Percentiles rank a stretch among this genome's conserved stretches.
Evolutionary conservation across 2,329 filamentous ascomycete genomes (phyloP).

Genomic region (Cordyceps javanica): DNA sequence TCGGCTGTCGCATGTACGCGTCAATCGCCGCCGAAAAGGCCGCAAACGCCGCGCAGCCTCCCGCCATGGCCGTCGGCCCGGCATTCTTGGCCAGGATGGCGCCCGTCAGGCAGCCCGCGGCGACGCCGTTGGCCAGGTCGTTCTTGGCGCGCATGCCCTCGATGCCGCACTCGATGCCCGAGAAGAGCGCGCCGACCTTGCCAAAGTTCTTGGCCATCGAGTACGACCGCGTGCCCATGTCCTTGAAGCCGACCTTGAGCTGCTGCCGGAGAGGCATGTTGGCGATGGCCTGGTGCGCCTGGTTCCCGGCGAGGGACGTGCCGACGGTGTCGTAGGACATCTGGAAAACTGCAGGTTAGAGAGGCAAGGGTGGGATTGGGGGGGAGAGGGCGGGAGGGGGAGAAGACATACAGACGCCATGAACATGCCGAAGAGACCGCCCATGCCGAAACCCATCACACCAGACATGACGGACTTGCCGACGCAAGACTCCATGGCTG

Average conservation of each 20-base stretch:
- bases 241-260: conserved; percentile 78
- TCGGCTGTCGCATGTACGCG: conserved; percentile 78
- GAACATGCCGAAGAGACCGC: conserved; percentile 91
- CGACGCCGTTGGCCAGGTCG: conserved; percentile 80
- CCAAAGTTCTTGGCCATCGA: conserved; percentile 92
- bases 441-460: conserved; percentile 89
- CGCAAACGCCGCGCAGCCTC: conserved; percentile 90
- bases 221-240: conserved; percentile 83
- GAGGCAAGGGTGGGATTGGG: background rate
- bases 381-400: conserved; percentile 7
- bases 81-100: conserved; percentile 80
- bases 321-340: conserved; percentile 98
- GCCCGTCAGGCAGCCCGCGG: conserved; percentile 85
- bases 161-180: conserved; percentile 91
- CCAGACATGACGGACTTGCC: conserved; percentile 86
- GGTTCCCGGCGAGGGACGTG: conserved; percentile 42
- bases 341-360: conserved; percentile 35
- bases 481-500: conserved; percentile 84
- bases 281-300: conserved; percentile 35
- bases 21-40: conserved; percentile 91
- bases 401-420: conserved; percentile 77
- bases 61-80: conserved; percentile 79
- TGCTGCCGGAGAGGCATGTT: conserved; percentile 80
- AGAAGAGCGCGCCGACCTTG: conserved; percentile 84
- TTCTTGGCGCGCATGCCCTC: conserved; percentile 92